phyloP scores from a whole-genome alignment of 2,329 filamentous ascomycete species.

The Fusarium tupiense region DNA sequence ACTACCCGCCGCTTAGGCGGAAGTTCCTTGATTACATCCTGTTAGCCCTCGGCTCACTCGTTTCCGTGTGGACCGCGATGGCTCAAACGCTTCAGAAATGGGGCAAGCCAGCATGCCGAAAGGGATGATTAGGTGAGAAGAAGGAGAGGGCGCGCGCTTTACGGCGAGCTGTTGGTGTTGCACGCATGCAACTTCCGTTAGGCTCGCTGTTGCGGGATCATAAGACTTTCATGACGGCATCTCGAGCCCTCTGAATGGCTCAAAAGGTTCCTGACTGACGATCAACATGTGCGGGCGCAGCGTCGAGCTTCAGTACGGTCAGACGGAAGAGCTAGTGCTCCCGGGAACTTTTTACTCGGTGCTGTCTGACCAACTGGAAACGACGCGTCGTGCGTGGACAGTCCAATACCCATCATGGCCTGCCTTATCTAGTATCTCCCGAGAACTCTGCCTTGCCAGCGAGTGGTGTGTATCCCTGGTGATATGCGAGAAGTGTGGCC shows the following conservation, averaged over 20 bases:
- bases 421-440: slow-evolving; percentile 2
- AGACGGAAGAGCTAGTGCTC: background rate
- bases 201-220: background rate
- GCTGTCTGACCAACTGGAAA: slow-evolving; percentile 1
- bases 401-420: slow-evolving; percentile 1
- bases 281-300: background rate
- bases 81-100: background rate
- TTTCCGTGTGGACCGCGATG: background rate
- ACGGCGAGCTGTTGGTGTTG: slow-evolving; percentile 1
- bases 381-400: background rate
- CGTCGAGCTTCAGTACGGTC: background rate
- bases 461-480: background rate
- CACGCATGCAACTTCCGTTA: background rate
- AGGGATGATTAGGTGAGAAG: background rate
- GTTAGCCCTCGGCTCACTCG: background rate
- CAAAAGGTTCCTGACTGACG: background rate
- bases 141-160: background rate
- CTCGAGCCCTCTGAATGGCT: background rate
- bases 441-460: slow-evolving; percentile 20
- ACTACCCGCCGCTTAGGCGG: background rate
- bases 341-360: background rate
- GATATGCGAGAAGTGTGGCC: slow-evolving; percentile 7
- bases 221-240: too few species aligned
- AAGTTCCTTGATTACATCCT: background rate
- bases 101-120: background rate